Percentiles rank a stretch among this genome's conserved stretches.
These are phyloP conservation scores for Auricularia cornea DNA, from an alignment of 768 basidiomycete species.

Conservation along the genomic window DNA sequence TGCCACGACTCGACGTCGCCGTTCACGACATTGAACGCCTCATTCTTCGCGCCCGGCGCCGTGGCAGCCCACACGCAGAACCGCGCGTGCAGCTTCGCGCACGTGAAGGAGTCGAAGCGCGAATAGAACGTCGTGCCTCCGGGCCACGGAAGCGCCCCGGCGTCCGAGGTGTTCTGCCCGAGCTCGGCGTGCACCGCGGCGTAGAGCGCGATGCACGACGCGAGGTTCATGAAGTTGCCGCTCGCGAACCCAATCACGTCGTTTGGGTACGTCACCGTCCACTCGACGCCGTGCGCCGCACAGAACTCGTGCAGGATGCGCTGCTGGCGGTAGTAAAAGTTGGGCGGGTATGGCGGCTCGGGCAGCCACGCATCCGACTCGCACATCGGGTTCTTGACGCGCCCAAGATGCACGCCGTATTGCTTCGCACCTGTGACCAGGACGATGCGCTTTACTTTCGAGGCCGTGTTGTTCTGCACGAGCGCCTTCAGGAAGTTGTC, in stretches of 20 bases:
- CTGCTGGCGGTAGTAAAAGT: slow-evolving; percentile 1
- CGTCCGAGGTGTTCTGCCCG: not conserved
- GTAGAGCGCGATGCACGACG: not conserved
- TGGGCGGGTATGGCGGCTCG: not conserved
- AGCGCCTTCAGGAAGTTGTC: slow-evolving; percentile 2
- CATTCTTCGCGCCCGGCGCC: not conserved
- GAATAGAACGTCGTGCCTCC: not conserved
- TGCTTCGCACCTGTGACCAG: not conserved
- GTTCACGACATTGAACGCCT: slow-evolving; percentile 3
- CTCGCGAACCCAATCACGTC: not conserved
- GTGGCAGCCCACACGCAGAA: not conserved
- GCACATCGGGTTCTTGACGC: not conserved
- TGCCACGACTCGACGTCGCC: not conserved
- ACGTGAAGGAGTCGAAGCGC: not conserved
- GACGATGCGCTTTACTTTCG: not conserved
- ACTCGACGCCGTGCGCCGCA: not conserved
- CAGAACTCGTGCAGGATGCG: not conserved
- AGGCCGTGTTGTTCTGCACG: not conserved
- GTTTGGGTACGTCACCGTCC: not conserved
- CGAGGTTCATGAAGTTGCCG: slow-evolving; percentile 1
- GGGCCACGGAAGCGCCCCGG: not conserved
- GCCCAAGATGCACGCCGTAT: slow-evolving; percentile 1
- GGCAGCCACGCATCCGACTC: not conserved
- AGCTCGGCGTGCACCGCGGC: not conserved
- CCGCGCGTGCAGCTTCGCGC: not conserved